Evolutionary conservation across 495 filamentous ascomycete species (phyloP).

Genomic region (Schizothecium vesticola): DNA sequence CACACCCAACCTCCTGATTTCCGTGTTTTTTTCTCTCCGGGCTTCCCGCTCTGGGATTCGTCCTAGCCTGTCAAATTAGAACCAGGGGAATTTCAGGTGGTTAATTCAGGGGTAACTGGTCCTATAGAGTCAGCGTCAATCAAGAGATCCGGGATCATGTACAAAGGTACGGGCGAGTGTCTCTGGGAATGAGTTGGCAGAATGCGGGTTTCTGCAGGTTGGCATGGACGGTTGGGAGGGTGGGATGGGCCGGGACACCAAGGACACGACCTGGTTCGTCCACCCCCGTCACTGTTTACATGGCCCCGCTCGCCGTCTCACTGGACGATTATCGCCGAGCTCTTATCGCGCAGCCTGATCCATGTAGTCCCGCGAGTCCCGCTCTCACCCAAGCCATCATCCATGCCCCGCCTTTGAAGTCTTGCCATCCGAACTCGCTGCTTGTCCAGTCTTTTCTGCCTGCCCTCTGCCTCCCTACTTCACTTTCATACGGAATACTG

Average conservation of each 20-base stretch:
- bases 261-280: slow-evolving; percentile 11
- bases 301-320: slow-evolving; percentile 19
- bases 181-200: slow-evolving; percentile 9
- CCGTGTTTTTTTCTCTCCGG: slow-evolving; percentile 4
- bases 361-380: neutral
- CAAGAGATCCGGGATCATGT: neutral
- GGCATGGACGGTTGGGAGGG: neutral
- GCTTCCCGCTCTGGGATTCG: slow-evolving; percentile 1
- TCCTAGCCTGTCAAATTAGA: slow-evolving; percentile 14
- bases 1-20: slow-evolving; percentile 30
- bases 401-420: neutral
- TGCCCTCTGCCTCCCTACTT: too few species aligned
- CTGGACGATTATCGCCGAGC: slow-evolving; percentile 24
- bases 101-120: slow-evolving; percentile 2
- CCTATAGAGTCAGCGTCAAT: slow-evolving; percentile 2
- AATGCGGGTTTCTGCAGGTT: slow-evolving; percentile 8
- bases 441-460: neutral
- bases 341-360: slow-evolving; percentile 5
- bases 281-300: slow-evolving; percentile 19
- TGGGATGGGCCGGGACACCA: neutral
- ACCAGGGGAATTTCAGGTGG: neutral
- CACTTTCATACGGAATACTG: too few species aligned
- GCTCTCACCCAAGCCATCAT: neutral
- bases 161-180: neutral
- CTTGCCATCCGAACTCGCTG: neutral